Percentiles rank a stretch among this genome's conserved stretches.
These are phyloP conservation scores for Argentina anserina DNA, from an alignment of 306 rosid species.

Conservation along the genomic window DNA sequence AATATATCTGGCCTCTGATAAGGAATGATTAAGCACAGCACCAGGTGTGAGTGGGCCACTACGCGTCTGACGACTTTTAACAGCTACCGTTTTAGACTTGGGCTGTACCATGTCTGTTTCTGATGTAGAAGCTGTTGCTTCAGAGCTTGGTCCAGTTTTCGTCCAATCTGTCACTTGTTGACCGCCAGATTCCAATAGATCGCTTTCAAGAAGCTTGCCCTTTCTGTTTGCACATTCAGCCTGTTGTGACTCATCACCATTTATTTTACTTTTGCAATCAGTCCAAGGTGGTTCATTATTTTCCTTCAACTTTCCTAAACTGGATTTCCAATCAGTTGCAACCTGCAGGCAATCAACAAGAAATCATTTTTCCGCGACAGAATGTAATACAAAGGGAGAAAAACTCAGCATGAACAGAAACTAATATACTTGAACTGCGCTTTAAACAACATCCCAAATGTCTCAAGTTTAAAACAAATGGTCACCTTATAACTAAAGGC, in stretches of 20 bases:
- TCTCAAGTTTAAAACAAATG: neutral
- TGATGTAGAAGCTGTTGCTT: constrained; percentile 39
- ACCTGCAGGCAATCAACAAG: constrained; percentile 37
- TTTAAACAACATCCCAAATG: neutral
- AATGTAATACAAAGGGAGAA: constrained; percentile 7
- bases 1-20: constrained; percentile 52
- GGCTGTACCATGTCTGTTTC: constrained; percentile 44
- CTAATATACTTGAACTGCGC: neutral
- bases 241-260: constrained; percentile 42
- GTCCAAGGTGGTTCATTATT: constrained; percentile 37
- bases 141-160: constrained; percentile 45
- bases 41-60: constrained; percentile 89
- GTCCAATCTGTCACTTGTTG: constrained; percentile 45
- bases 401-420: neutral
- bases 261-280: constrained; percentile 35
- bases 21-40: constrained; percentile 60
- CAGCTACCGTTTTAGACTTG: constrained; percentile 47
- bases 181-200: constrained; percentile 37
- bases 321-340: constrained; percentile 43
- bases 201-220: constrained; percentile 46
- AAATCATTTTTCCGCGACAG: neutral
- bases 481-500: constrained; percentile 35
- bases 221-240: constrained; percentile 36
- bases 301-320: constrained; percentile 43
- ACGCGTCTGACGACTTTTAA: constrained; percentile 62